A percentile compares a stretch with the other conserved stretches of the same genome.
Evolutionary conservation across 2,329 filamentous ascomycete genomes (phyloP).

Genomic region (Neopestalotiopsis sp.): DNA sequence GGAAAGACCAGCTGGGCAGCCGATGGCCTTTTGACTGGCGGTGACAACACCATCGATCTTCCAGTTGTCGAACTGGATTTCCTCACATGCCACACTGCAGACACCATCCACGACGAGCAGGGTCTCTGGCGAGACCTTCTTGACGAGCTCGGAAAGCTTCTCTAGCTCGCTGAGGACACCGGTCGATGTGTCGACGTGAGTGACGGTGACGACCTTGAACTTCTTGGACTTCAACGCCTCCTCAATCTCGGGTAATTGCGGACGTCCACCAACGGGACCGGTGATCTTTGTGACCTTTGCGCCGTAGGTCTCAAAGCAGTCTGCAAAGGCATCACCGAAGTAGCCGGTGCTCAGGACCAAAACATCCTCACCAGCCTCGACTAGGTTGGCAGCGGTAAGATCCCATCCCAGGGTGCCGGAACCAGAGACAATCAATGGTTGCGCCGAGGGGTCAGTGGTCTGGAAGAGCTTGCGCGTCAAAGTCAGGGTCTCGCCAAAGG

Average conservation of each 20-base stretch:
- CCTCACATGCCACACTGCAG: slow-evolving; percentile 94
- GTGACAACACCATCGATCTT: slow-evolving; percentile 91
- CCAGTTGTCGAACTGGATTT: slow-evolving; percentile 96
- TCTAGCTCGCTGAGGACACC: slow-evolving; percentile 93
- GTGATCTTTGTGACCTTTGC: slow-evolving; percentile 89
- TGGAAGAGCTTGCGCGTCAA: slow-evolving; percentile 95
- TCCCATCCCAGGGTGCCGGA: slow-evolving; percentile 98
- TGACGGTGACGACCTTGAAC: slow-evolving; percentile 94
- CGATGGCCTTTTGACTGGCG: slow-evolving; percentile 95
- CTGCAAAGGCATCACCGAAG: slow-evolving; percentile 93
- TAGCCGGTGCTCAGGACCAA: slow-evolving; percentile 96
- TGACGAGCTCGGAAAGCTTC: slow-evolving; percentile 80
- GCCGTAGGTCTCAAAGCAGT: slow-evolving; percentile 91
- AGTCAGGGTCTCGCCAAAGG: slow-evolving; percentile 87
- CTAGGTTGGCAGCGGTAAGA: slow-evolving; percentile 89
- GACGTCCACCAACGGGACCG: slow-evolving; percentile 85
- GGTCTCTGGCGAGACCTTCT: slow-evolving; percentile 86
- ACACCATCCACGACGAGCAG: slow-evolving; percentile 94
- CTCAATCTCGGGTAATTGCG: slow-evolving; percentile 87
- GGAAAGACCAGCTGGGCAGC: slow-evolving; percentile 89
- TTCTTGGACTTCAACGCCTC: slow-evolving; percentile 85
- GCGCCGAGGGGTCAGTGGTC: slow-evolving; percentile 78
- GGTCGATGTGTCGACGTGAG: slow-evolving; percentile 96
- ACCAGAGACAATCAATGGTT: slow-evolving; percentile 92
- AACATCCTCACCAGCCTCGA: slow-evolving; percentile 87